Conservation (phyloP, 371 early-diverging fungal species). For the Circinella umbellata region DNA sequence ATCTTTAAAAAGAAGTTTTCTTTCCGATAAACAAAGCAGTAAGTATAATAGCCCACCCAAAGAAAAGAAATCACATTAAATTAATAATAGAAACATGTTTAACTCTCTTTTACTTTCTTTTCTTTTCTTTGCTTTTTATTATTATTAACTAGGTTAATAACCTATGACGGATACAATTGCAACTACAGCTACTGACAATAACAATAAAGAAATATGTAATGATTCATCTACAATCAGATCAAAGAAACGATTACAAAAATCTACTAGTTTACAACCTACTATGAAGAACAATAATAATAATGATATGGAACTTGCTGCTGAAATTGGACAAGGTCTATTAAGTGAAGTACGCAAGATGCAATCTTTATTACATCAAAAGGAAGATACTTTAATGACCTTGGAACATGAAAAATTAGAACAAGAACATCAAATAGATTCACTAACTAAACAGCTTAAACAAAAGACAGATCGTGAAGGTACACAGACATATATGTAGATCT, state of each 20-base stretch:
- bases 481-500: background rate
- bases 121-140: too few species aligned
- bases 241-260: background rate
- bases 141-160: too few species aligned
- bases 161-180: too few species aligned
- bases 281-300: constrained; percentile 26
- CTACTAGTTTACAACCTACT: constrained; percentile 5
- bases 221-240: background rate
- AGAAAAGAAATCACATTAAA: too few species aligned
- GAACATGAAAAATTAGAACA: constrained; percentile 61
- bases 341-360: constrained; percentile 48
- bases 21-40: background rate
- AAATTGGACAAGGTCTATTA: constrained; percentile 49
- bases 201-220: too few species aligned
- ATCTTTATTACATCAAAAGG: constrained; percentile 49
- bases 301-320: constrained; percentile 35
- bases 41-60: too few species aligned
- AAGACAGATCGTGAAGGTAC: constrained; percentile 58
- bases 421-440: constrained; percentile 56
- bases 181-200: too few species aligned
- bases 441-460: constrained; percentile 53
- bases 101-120: too few species aligned
- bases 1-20: background rate
- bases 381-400: constrained; percentile 53
- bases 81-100: too few species aligned